Base-by-base conservation (phyloP, 2,329 filamentous ascomycete species). In the Hysterium pulicare region DNA sequence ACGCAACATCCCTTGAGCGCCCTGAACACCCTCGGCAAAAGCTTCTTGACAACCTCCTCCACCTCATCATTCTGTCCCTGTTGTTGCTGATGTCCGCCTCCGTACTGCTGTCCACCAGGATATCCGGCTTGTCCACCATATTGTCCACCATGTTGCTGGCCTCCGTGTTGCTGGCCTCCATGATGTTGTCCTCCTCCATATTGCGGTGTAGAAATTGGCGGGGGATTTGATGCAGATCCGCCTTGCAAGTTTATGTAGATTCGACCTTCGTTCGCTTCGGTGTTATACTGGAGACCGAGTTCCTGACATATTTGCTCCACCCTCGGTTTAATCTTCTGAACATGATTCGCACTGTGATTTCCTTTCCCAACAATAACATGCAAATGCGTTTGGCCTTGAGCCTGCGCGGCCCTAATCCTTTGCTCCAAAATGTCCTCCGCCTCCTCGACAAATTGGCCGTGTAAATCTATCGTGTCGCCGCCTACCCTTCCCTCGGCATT, bases 321-420 rank as follows among this genome's bases (percentile, higher is more conserved):
- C 47, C 87, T 79, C n/a, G 93, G 93, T 71, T 95, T 96, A 68
- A 98, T 83, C 75, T 93, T 96, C 68, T 95, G 89, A 19, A 97
- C 77, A 58, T 93, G 86, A 51, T 83, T 79, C 8, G 71, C 73
- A 38, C 83, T 88, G 71, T 98, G 93, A 66, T 94, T 93, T 3
- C 93, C 93, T 69, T 91, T 95, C 59, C 93, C 93, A 22, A 97
- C 91, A 59, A 98, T 96, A 31, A 95, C 90, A 70, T 95, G 90
- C 42, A 98, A 72, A 70, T 95, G 88, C 16, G 74, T 81, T 71
- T 95, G 85, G 0, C 87, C 87, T 26, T 81, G 77, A 40, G 77
- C 67, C 62, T 82, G 81, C 45, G 90, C 90, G 53, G 87, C 83
- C 53, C 81, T 80, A 60, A 98, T 95, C 53, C 93, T 79, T 68